Evolutionary conservation across 164 flowering plant genomes (phyloP), one percentile per base, ranked within the genome.

Genomic region (Vitis vinifera): DNA sequence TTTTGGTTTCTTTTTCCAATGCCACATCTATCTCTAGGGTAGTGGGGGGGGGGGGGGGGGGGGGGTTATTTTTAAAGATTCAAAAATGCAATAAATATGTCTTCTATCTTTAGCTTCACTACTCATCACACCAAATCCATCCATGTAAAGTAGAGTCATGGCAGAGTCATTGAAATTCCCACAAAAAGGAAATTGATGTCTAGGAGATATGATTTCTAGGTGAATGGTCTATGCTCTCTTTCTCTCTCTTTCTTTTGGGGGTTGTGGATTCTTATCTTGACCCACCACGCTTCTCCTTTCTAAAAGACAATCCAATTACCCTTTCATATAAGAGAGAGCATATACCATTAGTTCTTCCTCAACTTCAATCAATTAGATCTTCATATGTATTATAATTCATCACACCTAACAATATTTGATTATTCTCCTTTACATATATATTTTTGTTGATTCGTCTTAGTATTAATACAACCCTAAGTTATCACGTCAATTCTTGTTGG

Each of bases 141-240:
- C 67, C 52, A 63, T 51, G 71, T 52, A 74, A 59, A 73, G 67
- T 61, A 66, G 71, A 63, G 67, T 65, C 72, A 76, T 76, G 65
- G 72, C 74, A 74, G 71, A 23, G 73, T 76, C 84, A 80, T 80
- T 76, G 79, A 76, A 76, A 83, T 71, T 76, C 84, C 77, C 79
- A 72, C 79, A 68, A 51, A 72, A 73, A 71, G 71, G 48, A 60
- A 30, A 16, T 56, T 65, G 57, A 51, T 12, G 10, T 14, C 10
- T 23, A 55, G 64, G 48, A 71, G 75, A 75, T 68, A 78, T 76
- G 79, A 68, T 81, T 78, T 79, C 59, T 71, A 71, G 72, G 68
- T 71, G 73, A 73, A 69, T 71, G 68, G 62, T 73, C 58, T 60
- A 66, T 75, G 67, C 75, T 52, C 60, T 69, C 62, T 64, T 66